Conservation (phyloP, 331 rosid genomes). For the Pyrus hybrid region DNA sequence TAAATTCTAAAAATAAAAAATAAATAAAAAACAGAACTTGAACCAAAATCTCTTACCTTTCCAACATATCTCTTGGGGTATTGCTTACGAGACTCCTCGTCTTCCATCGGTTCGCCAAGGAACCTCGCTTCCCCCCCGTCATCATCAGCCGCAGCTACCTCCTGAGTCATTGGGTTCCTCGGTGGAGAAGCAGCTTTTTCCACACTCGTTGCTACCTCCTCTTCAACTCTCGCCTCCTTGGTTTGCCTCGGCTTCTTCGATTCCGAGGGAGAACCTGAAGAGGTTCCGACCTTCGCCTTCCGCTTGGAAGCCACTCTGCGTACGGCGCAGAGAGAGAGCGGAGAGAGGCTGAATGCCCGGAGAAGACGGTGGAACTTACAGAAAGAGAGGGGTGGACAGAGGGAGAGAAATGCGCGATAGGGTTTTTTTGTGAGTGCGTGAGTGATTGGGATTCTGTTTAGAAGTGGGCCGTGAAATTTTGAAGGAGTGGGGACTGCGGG, state of each 20-base stretch:
- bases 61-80: slow-evolving; percentile 50
- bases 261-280: background rate
- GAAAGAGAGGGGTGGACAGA: background rate
- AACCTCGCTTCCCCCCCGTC: slow-evolving; percentile 22
- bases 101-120: slow-evolving; percentile 25
- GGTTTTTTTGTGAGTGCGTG: background rate
- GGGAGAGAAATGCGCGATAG: background rate
- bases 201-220: background rate
- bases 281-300: background rate
- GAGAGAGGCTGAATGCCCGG: background rate
- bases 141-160: background rate
- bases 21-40: no score
- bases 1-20: background rate
- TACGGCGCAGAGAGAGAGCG: background rate
- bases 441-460: background rate
- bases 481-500: background rate
- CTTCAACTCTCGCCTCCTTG: background rate
- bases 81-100: slow-evolving; percentile 37
- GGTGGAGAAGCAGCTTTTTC: background rate
- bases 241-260: background rate
- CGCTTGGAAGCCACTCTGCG: slow-evolving; percentile 26
- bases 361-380: background rate
- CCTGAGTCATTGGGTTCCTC: background rate
- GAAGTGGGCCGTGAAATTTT: background rate
- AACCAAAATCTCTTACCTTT: slow-evolving; percentile 13